These are phyloP conservation scores for Globisporangium rhizosaccharum DNA, from an alignment of 352 stramenopile species.

Conservation along the genomic window DNA sequence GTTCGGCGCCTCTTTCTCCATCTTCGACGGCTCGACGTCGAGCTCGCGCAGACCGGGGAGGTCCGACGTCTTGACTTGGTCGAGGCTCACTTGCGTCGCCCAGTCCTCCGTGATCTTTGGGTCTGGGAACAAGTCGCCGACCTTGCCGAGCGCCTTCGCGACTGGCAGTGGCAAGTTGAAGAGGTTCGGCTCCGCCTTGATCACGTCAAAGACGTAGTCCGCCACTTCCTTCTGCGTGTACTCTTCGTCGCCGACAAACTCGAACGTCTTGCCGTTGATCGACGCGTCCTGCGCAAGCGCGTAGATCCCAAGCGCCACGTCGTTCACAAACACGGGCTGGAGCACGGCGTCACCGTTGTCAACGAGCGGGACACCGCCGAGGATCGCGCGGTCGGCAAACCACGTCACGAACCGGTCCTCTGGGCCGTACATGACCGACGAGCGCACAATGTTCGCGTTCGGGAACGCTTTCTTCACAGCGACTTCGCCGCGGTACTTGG, in stretches of 20 bases:
- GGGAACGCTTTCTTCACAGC: constrained; percentile 92
- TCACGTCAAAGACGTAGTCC: constrained; percentile 94
- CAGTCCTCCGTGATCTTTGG: constrained; percentile 79
- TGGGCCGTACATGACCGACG: constrained; percentile 92
- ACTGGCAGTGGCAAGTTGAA: constrained; percentile 79
- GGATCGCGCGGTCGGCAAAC: constrained; percentile 69
- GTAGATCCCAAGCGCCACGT: constrained; percentile 80
- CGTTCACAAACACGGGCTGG: constrained; percentile 90
- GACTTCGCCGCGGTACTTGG: constrained; percentile 83
- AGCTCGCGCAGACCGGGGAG: constrained; percentile 75
- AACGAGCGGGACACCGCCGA: constrained; percentile 86
- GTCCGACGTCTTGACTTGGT: constrained; percentile 81
- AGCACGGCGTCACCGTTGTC: constrained; percentile 91
- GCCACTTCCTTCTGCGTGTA: constrained; percentile 96
- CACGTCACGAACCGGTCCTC: constrained; percentile 96
- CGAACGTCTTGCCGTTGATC: constrained; percentile 92
- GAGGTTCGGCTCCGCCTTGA: constrained; percentile 64
- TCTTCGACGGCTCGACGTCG: constrained; percentile 84
- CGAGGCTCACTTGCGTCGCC: constrained; percentile 67
- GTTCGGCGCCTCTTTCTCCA: constrained; percentile 94
- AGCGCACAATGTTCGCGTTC: constrained; percentile 94
- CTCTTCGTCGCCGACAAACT: constrained; percentile 95
- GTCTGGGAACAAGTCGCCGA: constrained; percentile 80
- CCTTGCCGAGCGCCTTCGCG: constrained; percentile 72
- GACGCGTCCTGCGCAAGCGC: constrained; percentile 68